Evolutionary conservation across 495 filamentous ascomycete genomes (phyloP), one percentile per base, ranked within the genome.

Genomic region (Podospora anserina): DNA sequence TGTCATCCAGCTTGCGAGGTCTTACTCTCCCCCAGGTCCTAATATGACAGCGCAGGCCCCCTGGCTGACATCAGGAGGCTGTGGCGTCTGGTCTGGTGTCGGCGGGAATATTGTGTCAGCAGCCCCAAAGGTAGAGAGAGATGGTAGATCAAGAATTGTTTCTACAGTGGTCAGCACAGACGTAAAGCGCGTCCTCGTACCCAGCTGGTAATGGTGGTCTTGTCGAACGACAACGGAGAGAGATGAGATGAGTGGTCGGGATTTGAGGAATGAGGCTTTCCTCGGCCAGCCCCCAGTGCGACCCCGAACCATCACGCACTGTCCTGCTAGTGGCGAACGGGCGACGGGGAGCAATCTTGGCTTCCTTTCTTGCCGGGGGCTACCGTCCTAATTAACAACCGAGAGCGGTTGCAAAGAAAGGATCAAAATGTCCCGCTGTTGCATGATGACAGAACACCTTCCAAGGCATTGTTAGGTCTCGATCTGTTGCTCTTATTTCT

Each of bases 241-340:
- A 63, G 61, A 53, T 26, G 62, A 61, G 63, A 56, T 62, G 63
- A 66, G 57, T 30, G 56, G 32, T 20, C 44, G 27, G 44, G 58
- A 65, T 39, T 39, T 69, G 57, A 54, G 61, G 67, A 63, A 68
- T 49, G 67, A 69, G 67, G 55, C 19, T 61, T 65, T 26, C n/a
- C 39, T 1, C 39, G 39, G 39, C 39, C 39, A 16, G 39, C 39
- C 18, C n/a, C 57, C 65, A 64, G 65, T 66, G 61, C 63, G 59
- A 60, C 2, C 3, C 23, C 1, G 7, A 11, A 0, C 3, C 5
- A 19, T 18, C 26, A 0, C 44, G 27, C 63, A 62, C 58, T 44
- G 63, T 16, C 23, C 18, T 58, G 19, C 55, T 26, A 58, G 55
- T 58, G 55, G 56, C 9, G 39, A 49, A 58, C 55, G 62, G 67